phyloP scores from a whole-genome alignment of 2,329 filamentous ascomycete species.

The Corniculantispora saksenae region DNA sequence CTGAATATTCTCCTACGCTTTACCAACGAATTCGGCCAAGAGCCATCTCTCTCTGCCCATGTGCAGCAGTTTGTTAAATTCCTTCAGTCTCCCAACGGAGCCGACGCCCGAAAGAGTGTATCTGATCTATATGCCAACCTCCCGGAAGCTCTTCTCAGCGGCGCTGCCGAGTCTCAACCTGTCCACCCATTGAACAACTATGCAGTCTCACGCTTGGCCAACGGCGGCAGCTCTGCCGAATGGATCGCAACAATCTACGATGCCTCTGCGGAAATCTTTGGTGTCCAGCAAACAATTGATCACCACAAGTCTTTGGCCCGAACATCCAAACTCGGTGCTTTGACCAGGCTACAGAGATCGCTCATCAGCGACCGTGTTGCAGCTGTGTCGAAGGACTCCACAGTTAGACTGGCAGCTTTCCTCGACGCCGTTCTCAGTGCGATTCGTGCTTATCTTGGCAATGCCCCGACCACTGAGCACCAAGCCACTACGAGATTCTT shows the following conservation, averaged over 20 bases:
- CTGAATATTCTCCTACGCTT: conserved; percentile 40
- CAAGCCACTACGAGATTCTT: conserved; percentile 35
- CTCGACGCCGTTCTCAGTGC: conserved; percentile 44
- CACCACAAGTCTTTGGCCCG: conserved; percentile 44
- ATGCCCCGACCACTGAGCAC: conserved; percentile 19
- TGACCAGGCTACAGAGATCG: conserved; percentile 64
- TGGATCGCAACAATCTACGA: conserved; percentile 59
- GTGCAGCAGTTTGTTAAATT: conserved; percentile 32
- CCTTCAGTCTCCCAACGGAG: conserved; percentile 35
- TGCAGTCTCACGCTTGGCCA: conserved; percentile 49
- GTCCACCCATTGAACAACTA: conserved; percentile 62
- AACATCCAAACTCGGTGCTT: conserved; percentile 50
- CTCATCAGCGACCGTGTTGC: conserved; percentile 55
- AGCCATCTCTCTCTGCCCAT: conserved; percentile 17
- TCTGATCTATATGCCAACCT: conserved; percentile 38
- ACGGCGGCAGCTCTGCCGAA: conserved; percentile 35
- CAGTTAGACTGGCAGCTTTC: conserved; percentile 54
- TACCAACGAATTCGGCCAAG: conserved; percentile 27
- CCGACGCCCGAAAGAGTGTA: conserved; percentile 34
- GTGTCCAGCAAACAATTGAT: conserved; percentile 44
- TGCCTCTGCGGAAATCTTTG: conserved; percentile 46
- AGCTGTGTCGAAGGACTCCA: conserved; percentile 62
- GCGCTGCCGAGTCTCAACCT: conserved; percentile 40
- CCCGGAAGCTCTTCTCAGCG: conserved; percentile 24
- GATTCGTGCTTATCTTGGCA: conserved; percentile 46